Base-by-base conservation (phyloP, 345 rosid species). In the Brassica rapa region DNA sequence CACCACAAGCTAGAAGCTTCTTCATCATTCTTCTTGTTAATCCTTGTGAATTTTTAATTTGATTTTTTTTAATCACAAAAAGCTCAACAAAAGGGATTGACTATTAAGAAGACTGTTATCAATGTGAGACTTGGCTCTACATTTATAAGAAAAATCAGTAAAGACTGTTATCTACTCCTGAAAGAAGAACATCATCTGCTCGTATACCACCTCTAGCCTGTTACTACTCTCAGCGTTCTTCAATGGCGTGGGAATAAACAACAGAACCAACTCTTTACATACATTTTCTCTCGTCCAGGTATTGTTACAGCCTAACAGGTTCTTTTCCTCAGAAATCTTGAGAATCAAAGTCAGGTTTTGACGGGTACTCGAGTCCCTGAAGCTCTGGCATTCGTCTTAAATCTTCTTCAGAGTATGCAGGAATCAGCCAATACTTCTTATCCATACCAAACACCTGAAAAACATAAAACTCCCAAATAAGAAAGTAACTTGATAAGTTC, bases 291-390 rank as follows among this genome's bases (percentile, higher is more conserved):
- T n/a, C n/a, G n/a, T n/a, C n/a, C n/a, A n/a, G 61, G 74, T 79
- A 82, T 55, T 37, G 82, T 77, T 75, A 82, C 76, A 59, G 24
- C n/a, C n/a, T n/a, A n/a, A n/a, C n/a, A n/a, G n/a, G n/a, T n/a
- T 9, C 53, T 69, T 74, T n/a, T 27, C 4, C 12, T 72, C 68
- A 89, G 80, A 91, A 89, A 55, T 87, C 91, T 71, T 91, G 89
- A 5, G 94, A 87, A 82, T 84, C 94, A 33, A 84, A 89, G 39
- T 94, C 93, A 0, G 97, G 97, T 79, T 88, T 94, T 2, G 91
- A 90, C 60, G 98, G 98, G 74, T 89, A 95, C 72, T 91, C 97
- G 12, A 95, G 92, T 69, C 99, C 97, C 75, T 92, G 96, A 79
- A 95, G 97, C 25, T 89, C 89, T 3, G 96, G 97, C 85, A 95